Conservation (phyloP, 106 monocot genomes). For the Agapanthus africanus region DNA sequence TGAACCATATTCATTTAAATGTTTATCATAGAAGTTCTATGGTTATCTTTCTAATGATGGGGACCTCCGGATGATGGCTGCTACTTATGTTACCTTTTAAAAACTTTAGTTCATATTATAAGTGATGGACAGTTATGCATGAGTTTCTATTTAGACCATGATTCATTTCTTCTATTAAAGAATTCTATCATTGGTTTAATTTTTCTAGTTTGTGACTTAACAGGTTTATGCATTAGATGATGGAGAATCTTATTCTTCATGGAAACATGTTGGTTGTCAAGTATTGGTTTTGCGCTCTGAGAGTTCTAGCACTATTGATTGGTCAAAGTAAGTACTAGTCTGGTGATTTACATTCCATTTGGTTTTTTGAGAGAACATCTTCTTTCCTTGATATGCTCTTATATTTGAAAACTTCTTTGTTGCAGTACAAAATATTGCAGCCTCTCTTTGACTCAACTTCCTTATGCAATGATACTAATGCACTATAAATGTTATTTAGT, state of each 20-base stretch:
- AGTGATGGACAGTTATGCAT: no score
- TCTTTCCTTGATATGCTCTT: background rate
- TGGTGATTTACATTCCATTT: background rate
- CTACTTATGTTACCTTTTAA: background rate
- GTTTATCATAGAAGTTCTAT: background rate
- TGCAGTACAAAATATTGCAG: background rate
- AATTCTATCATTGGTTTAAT: background rate
- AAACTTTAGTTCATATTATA: no score
- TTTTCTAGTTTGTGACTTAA: background rate
- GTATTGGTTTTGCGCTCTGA: slow-evolving; percentile 23
- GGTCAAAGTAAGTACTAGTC: slow-evolving; percentile 60
- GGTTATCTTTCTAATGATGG: background rate
- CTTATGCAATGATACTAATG: background rate
- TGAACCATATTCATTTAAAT: no score
- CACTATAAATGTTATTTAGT: background rate
- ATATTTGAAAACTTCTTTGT: background rate
- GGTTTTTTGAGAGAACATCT: no score
- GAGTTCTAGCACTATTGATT: slow-evolving; percentile 41
- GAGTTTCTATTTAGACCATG: background rate
- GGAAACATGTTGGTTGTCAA: slow-evolving; percentile 44
- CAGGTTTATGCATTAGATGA: slow-evolving; percentile 61
- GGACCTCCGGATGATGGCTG: background rate
- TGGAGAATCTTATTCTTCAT: slow-evolving; percentile 39
- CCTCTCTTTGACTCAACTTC: background rate
- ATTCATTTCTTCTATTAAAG: background rate